These are phyloP conservation scores for Wallacemonas sp. DNA, from an alignment of 208 protist genomes.

Conservation along the genomic window DNA sequence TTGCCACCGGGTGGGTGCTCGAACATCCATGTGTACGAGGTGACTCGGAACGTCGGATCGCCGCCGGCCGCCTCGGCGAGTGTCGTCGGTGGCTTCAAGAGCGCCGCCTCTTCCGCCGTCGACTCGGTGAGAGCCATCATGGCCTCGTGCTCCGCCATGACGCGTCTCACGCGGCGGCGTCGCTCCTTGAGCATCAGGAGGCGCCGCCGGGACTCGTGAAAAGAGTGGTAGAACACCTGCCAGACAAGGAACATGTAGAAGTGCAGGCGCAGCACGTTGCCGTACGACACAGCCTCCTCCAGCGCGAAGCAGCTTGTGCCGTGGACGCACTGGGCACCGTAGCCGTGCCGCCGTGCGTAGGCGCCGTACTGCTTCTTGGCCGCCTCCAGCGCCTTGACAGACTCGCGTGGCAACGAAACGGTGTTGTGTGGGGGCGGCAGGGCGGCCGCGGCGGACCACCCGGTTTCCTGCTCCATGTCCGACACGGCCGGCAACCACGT, in stretches of 20 bases:
- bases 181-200: slow-evolving; percentile 17
- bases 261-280: slow-evolving; percentile 47
- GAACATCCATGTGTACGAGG: slow-evolving; percentile 76
- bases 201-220: slow-evolving; percentile 42
- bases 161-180: slow-evolving; percentile 15
- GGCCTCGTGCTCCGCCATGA: slow-evolving; percentile 22
- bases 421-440: neutral
- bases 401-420: neutral
- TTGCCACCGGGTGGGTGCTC: slow-evolving; percentile 52
- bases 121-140: slow-evolving; percentile 37
- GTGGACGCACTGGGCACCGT: slow-evolving; percentile 38
- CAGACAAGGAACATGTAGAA: slow-evolving; percentile 64
- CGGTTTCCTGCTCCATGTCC: neutral
- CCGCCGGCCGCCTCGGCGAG: slow-evolving; percentile 27
- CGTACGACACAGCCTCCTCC: slow-evolving; percentile 35
- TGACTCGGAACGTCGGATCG: slow-evolving; percentile 45
- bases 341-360: slow-evolving; percentile 25
- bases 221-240: slow-evolving; percentile 60
- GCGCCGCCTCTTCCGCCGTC: slow-evolving; percentile 28
- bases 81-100: slow-evolving; percentile 22
- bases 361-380: slow-evolving; percentile 6
- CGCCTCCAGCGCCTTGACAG: neutral
- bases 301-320: slow-evolving; percentile 59
- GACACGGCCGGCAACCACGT: slow-evolving; percentile 16
- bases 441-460: neutral